A percentile compares a stretch with the other conserved stretches of the same genome.
Evolutionary conservation across 495 filamentous ascomycete genomes (phyloP).

Genomic region (Ramalina peruviana): DNA sequence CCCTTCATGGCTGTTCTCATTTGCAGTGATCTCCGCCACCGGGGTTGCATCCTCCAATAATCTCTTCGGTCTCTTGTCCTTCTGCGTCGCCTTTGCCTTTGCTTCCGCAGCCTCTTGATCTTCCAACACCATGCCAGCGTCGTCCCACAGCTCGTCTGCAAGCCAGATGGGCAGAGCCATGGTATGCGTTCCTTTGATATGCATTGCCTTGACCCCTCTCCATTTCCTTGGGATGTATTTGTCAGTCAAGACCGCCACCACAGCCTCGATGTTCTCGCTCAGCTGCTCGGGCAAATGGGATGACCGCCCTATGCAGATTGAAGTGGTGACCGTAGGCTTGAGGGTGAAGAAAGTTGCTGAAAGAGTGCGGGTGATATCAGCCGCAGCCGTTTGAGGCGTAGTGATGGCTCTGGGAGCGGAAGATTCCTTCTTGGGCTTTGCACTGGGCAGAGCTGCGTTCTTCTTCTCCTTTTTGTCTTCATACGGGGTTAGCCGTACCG

Average conservation of each 20-base stretch:
- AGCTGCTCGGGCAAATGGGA: constrained; percentile 61
- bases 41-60: constrained; percentile 17
- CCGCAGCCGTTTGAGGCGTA: constrained; percentile 42
- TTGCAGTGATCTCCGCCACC: constrained; percentile 24
- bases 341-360: constrained; percentile 60
- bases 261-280: constrained; percentile 62
- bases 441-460: constrained; percentile 20
- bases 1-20: constrained; percentile 32
- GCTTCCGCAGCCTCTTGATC: constrained; percentile 32
- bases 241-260: constrained; percentile 51
- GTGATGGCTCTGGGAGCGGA: constrained; percentile 25
- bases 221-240: constrained; percentile 73
- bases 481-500: constrained; percentile 54
- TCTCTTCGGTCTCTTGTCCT: constrained; percentile 51
- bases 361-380: constrained; percentile 58
- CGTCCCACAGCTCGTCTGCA: constrained; percentile 77
- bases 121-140: constrained; percentile 64
- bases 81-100: constrained; percentile 36
- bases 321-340: constrained; percentile 46
- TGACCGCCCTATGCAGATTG: constrained; percentile 57
- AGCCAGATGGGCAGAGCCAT: constrained; percentile 84
- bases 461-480: constrained; percentile 39
- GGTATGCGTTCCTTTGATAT: constrained; percentile 79
- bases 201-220: constrained; percentile 66
- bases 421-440: constrained; percentile 27